A percentile compares a stretch with the other conserved stretches of the same genome.
phyloP scores from a whole-genome alignment of 805 yeast genomes.

The Schwanniomyces vanrijiae region DNA sequence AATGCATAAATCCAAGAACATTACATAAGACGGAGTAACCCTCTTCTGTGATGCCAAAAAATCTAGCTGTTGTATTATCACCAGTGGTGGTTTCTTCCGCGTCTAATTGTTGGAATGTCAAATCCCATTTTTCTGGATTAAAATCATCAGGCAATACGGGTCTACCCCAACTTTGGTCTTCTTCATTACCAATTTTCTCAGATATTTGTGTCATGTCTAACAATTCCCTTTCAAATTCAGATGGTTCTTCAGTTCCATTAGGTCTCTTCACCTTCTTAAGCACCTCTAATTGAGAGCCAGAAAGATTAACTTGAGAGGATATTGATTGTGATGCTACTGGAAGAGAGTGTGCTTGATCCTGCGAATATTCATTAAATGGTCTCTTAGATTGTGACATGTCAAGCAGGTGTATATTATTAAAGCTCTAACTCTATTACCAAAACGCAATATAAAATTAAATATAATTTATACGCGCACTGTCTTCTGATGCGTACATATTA shows the following conservation, averaged over 20 bases:
- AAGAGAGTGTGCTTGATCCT: constrained; percentile 31
- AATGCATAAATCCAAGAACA: constrained; percentile 85
- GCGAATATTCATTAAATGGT: constrained; percentile 9
- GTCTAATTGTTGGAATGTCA: constrained; percentile 87
- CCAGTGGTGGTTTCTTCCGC: constrained; percentile 78
- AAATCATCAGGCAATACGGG: constrained; percentile 55
- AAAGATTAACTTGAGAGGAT: constrained; percentile 22
- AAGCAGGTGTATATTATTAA: background rate
- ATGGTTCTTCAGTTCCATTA: constrained; percentile 34
- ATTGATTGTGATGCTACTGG: constrained; percentile 28
- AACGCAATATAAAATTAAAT: background rate
- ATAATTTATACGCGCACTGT: background rate
- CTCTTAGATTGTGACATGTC: constrained; percentile 12
- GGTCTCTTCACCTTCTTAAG: constrained; percentile 36
- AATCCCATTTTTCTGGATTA: constrained; percentile 48
- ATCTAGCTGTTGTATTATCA: constrained; percentile 66
- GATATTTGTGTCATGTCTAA: constrained; percentile 34
- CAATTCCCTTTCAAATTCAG: constrained; percentile 42
- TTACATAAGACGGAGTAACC: constrained; percentile 91
- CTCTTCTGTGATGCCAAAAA: constrained; percentile 87
- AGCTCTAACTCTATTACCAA: background rate
- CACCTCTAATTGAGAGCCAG: constrained; percentile 29
- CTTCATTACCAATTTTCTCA: constrained; percentile 25
- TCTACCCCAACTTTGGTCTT: constrained; percentile 49
- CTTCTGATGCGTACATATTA: background rate